Conservation (phyloP, 2,329 filamentous ascomycete genomes). For the Colletotrichum noveboracense region DNA sequence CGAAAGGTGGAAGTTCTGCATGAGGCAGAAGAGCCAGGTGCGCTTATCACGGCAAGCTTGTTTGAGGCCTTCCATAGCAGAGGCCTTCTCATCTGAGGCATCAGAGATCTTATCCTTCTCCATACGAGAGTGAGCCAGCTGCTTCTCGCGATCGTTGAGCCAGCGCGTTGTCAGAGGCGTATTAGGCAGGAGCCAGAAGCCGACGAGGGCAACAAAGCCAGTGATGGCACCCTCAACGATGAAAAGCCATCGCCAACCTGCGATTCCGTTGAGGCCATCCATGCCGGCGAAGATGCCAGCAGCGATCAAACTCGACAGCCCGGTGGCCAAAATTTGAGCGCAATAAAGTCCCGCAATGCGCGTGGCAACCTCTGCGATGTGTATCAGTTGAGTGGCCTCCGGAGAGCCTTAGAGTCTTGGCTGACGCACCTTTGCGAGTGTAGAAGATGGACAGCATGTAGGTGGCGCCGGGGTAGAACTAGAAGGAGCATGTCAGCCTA, state of each 20-base stretch:
- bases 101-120: slow-evolving; percentile 57
- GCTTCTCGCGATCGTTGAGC: slow-evolving; percentile 50
- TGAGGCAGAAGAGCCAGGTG: slow-evolving; percentile 58
- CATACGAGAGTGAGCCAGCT: slow-evolving; percentile 52
- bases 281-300: slow-evolving; percentile 67
- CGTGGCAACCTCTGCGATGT: slow-evolving; percentile 58
- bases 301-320: slow-evolving; percentile 70
- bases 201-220: slow-evolving; percentile 62
- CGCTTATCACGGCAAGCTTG: slow-evolving; percentile 54
- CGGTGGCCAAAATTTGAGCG: slow-evolving; percentile 69
- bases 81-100: slow-evolving; percentile 38
- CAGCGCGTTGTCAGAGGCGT: slow-evolving; percentile 46
- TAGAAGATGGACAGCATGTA: slow-evolving; percentile 39
- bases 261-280: slow-evolving; percentile 57
- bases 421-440: slow-evolving; percentile 31
- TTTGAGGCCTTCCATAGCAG: slow-evolving; percentile 51
- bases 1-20: slow-evolving; percentile 61
- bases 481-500: neutral
- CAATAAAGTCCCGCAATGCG: slow-evolving; percentile 64
- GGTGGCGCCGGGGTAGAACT: slow-evolving; percentile 43
- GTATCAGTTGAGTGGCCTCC: neutral
- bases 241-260: slow-evolving; percentile 69
- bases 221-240: slow-evolving; percentile 66
- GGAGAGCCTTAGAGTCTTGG: neutral
- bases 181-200: slow-evolving; percentile 60